These are phyloP conservation scores for Phaeophleospora eucalypticola DNA, from an alignment of 2,329 filamentous ascomycete species.

Conservation along the genomic window DNA sequence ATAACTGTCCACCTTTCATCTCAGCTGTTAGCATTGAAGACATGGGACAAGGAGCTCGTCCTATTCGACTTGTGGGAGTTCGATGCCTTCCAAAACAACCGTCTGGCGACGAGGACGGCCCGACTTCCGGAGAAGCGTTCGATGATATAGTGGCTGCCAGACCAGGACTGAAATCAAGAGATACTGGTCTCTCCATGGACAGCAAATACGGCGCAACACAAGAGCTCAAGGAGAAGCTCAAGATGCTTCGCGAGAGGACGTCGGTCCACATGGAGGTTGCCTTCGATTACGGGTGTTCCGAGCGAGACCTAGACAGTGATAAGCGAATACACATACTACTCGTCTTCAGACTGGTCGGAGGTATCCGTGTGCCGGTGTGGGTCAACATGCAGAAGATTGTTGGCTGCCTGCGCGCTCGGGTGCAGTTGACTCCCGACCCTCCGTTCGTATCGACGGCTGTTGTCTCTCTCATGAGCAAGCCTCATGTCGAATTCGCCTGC, in stretches of 20 bases:
- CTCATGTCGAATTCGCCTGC: background rate
- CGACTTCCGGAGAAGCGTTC: background rate
- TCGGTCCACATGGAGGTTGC: conserved; percentile 2
- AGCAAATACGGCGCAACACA: background rate
- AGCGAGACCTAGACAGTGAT: background rate
- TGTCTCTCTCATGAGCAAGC: background rate
- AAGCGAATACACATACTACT: conserved; percentile 1
- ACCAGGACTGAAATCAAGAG: background rate
- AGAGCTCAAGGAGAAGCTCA: background rate
- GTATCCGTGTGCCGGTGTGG: background rate
- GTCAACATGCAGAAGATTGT: conserved; percentile 2
- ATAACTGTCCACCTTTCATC: conserved; percentile 1
- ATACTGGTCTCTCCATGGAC: background rate
- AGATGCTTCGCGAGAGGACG: conserved; percentile 4
- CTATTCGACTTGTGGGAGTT: background rate
- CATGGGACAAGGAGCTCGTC: background rate
- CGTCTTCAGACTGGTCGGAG: background rate
- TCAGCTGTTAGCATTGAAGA: background rate
- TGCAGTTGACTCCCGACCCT: background rate
- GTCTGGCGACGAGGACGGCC: background rate
- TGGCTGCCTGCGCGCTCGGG: background rate
- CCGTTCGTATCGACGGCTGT: conserved; percentile 1
- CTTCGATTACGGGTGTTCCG: background rate
- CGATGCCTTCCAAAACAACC: background rate
- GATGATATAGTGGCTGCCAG: background rate